These are phyloP conservation scores for Colletotrichum tropicicola DNA, from an alignment of 2,329 filamentous ascomycete species.

Conservation along the genomic window DNA sequence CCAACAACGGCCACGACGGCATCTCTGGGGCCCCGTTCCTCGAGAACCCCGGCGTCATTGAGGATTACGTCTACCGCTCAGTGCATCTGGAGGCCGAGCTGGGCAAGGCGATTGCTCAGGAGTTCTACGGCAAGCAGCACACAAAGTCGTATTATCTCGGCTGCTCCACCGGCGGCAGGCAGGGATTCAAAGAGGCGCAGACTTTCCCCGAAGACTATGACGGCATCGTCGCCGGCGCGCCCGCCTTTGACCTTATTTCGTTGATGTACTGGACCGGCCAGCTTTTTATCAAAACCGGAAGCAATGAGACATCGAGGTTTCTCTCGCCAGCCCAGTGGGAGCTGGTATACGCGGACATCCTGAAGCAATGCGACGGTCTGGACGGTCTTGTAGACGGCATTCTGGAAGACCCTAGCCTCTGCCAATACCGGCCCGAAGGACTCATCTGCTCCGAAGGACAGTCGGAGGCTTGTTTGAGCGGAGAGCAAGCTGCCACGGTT, in stretches of 20 bases:
- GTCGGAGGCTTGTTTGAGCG: slow-evolving; percentile 47
- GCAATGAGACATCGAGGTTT: slow-evolving; percentile 52
- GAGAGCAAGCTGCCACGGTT: slow-evolving; percentile 33
- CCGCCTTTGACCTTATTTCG: slow-evolving; percentile 39
- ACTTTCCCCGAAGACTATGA: slow-evolving; percentile 58
- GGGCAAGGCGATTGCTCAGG: slow-evolving; percentile 55
- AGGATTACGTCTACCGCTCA: slow-evolving; percentile 47
- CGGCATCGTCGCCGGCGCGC: slow-evolving; percentile 60
- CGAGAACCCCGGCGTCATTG: slow-evolving; percentile 44
- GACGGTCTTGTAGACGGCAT: slow-evolving; percentile 58
- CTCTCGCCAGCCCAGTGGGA: slow-evolving; percentile 16
- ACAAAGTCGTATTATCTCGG: slow-evolving; percentile 54
- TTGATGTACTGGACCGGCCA: slow-evolving; percentile 44
- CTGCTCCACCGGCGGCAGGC: slow-evolving; percentile 63
- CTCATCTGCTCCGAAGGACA: slow-evolving; percentile 46
- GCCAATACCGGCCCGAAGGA: slow-evolving; percentile 42
- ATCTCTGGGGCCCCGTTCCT: slow-evolving; percentile 42
- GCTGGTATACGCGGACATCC: slow-evolving; percentile 43
- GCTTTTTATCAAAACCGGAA: slow-evolving; percentile 51
- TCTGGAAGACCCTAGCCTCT: slow-evolving; percentile 40
- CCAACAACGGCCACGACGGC: slow-evolving; percentile 61
- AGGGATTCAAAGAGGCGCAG: slow-evolving; percentile 57
- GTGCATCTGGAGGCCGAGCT: slow-evolving; percentile 57
- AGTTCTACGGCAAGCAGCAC: slow-evolving; percentile 52
- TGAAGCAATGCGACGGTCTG: slow-evolving; percentile 55